Percentiles rank a stretch among this genome's conserved stretches.
Evolutionary conservation across 306 rosid species (phyloP).

Genomic region (Citrullus mucosospermus): DNA sequence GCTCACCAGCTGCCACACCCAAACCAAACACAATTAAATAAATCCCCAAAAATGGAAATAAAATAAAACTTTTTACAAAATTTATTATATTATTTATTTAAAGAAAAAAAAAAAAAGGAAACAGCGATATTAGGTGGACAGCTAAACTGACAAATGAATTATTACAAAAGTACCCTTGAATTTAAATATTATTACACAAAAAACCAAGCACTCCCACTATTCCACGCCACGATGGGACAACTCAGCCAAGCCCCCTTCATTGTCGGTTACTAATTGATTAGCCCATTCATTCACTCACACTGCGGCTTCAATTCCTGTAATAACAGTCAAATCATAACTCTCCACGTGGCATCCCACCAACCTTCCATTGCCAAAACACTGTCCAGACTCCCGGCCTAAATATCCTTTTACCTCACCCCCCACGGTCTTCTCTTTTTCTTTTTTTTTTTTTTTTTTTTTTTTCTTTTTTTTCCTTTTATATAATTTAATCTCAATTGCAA

Average conservation of each 20-base stretch:
- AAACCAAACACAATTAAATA: neutral
- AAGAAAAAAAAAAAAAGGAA: neutral
- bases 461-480: too few species aligned
- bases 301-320: neutral
- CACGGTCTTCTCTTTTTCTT: too few species aligned
- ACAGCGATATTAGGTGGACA: neutral
- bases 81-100: neutral
- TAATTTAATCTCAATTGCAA: too few species aligned
- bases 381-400: neutral
- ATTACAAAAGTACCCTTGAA: neutral
- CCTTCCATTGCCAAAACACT: neutral
- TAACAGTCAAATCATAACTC: neutral
- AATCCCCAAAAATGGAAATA: neutral
- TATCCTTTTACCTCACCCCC: neutral
- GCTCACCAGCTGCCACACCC: constrained; percentile 38
- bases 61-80: neutral
- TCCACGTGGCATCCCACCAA: neutral
- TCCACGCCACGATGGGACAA: neutral
- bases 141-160: neutral
- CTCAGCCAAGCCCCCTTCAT: neutral
- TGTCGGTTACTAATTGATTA: neutral
- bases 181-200: neutral
- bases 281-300: neutral
- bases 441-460: too few species aligned
- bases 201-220: neutral